Evolutionary conservation across 176 grass and related monocot species (phyloP), one percentile per base, ranked within the genome.

Genomic region (Thalia dealbata): DNA sequence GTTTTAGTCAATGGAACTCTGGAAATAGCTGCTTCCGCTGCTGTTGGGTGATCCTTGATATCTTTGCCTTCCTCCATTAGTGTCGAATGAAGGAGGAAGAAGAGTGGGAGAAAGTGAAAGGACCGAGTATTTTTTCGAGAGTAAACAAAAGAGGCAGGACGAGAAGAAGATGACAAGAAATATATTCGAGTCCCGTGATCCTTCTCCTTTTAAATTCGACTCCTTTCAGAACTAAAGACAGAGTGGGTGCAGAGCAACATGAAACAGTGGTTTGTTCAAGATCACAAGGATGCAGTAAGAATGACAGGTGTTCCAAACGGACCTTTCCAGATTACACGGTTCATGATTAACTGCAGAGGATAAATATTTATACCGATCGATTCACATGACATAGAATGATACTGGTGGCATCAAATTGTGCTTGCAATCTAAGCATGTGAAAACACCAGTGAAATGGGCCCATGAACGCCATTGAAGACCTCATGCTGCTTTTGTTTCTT

Each of bases 131-230:
- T 38, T 45, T 43, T 4, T n/a, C n/a, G 65, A 63, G 73, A 16
- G 14, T 16, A 16, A 3, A 9, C 18, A 61, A 10, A 16, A 48
- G 73, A 50, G 21, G 56, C 19, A 64, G 23, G 73, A 75, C 13
- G 24, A 52, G 42, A 25, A 62, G 73, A 75, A 50, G 73, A 25
- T 19, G 58, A 75, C 73, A 75, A 75, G 8, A 50, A 75, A 7
- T 28, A 58, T 13, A 38, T 38, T 13, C 1, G 21, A 25, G 14
- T 64, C 73, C 60, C 73, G 73, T 75, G 73, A 75, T 46, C 21
- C 8, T 38, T 23, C 14, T 19, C 35, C 0, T 19, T 43, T 44
- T n/a, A 24, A 67, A 67, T 67, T 23, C 21, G 12, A 22, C n/a
- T 28, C 27, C 24, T 26, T 62, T 12, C 0, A 32, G 43, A 67